Conservation (phyloP, 768 basidiomycete genomes). For the Lactarius deliciosus region DNA sequence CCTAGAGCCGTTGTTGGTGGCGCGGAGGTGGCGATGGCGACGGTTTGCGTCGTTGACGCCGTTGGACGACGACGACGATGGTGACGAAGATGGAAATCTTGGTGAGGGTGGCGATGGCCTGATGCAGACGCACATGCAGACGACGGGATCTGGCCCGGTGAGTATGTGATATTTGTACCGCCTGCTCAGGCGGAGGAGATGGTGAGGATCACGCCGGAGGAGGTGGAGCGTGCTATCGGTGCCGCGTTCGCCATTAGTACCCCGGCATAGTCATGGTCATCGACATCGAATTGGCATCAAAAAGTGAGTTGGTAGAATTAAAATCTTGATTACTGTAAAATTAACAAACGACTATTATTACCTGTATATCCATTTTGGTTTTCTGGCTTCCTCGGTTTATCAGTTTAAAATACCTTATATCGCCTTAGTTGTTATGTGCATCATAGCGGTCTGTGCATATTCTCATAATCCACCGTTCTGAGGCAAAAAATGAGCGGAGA, state of each 20-base stretch:
- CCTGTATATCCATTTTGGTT: background rate
- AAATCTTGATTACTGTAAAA: too few species aligned
- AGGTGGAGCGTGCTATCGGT: constrained; percentile 22
- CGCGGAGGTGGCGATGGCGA: background rate
- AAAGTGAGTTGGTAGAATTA: background rate
- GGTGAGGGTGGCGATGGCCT: background rate
- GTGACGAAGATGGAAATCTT: background rate
- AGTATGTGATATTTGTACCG: background rate
- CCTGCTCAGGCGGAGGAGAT: background rate
- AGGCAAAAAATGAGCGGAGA: too few species aligned
- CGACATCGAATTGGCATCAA: too few species aligned
- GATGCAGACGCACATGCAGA: background rate
- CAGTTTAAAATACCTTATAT: background rate
- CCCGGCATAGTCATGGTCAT: too few species aligned
- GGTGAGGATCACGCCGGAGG: constrained; percentile 16
- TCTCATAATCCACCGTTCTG: too few species aligned
- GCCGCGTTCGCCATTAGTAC: constrained; percentile 11
- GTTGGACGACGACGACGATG: too few species aligned
- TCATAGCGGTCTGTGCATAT: too few species aligned
- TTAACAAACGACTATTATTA: background rate
- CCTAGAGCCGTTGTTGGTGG: constrained; percentile 1
- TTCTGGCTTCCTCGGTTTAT: background rate
- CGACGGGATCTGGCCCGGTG: constrained; percentile 15
- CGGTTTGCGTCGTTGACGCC: background rate
- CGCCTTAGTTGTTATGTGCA: too few species aligned